A percentile compares a stretch with the other conserved stretches of the same genome.
These are phyloP conservation scores for Saksenaea oblongispora DNA, from an alignment of 371 early-diverging fungal species.

Conservation along the genomic window DNA sequence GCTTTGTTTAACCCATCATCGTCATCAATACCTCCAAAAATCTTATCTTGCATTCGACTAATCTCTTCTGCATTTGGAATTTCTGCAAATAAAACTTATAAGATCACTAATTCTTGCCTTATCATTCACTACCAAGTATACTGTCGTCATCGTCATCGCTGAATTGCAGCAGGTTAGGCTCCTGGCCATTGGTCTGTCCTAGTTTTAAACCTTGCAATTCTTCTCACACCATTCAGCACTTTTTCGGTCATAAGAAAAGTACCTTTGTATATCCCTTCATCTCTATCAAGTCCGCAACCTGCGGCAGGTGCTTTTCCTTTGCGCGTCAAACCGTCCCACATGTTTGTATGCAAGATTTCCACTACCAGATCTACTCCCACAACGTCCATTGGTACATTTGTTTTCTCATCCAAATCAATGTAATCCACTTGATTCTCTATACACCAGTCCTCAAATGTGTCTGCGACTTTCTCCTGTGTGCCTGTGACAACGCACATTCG, in stretches of 20 bases:
- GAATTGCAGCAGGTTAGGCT: slow-evolving; percentile 7
- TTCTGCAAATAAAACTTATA: slow-evolving; percentile 10
- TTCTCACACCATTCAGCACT: not conserved
- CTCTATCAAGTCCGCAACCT: not conserved
- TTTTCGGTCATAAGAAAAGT: not conserved
- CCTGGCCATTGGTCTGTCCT: not conserved
- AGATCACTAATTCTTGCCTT: not conserved
- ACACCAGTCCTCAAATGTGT: slow-evolving; percentile 50
- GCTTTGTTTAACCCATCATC: slow-evolving; percentile 71
- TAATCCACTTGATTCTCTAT: slow-evolving; percentile 67
- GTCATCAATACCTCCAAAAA: slow-evolving; percentile 63
- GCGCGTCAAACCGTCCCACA: slow-evolving; percentile 72
- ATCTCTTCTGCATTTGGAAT: slow-evolving; percentile 52
- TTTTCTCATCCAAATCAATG: slow-evolving; percentile 53
- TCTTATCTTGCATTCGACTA: slow-evolving; percentile 47
- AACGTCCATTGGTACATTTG: slow-evolving; percentile 34
- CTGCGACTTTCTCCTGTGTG: slow-evolving; percentile 18
- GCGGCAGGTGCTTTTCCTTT: slow-evolving; percentile 18
- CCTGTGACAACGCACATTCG: slow-evolving; percentile 55
- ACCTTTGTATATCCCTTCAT: slow-evolving; percentile 25
- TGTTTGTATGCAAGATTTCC: slow-evolving; percentile 69
- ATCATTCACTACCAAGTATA: not conserved
- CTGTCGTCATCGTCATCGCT: slow-evolving; percentile 13
- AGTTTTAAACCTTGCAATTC: slow-evolving; percentile 16
- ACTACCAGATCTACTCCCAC: slow-evolving; percentile 40